phyloP scores from a whole-genome alignment of 495 filamentous ascomycete genomes.

The Penicillium taxi region DNA sequence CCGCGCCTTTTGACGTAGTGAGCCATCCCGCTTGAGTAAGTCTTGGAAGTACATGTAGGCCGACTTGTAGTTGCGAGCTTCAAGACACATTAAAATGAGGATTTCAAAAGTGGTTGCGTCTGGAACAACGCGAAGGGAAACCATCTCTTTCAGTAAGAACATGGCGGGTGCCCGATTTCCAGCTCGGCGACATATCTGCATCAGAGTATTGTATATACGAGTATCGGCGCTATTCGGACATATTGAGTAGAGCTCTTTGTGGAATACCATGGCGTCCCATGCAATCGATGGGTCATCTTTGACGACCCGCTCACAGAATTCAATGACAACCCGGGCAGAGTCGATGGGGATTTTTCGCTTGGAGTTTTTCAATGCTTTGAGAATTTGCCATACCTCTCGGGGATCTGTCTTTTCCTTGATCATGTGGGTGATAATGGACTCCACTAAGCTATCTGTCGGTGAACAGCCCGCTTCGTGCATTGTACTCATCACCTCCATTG shows the following conservation, averaged over 20 bases:
- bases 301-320: slow-evolving; percentile 26
- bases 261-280: slow-evolving; percentile 54
- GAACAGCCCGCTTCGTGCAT: slow-evolving; percentile 55
- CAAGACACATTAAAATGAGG: slow-evolving; percentile 57
- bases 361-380: slow-evolving; percentile 41
- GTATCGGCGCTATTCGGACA: slow-evolving; percentile 50
- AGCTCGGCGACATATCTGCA: slow-evolving; percentile 49
- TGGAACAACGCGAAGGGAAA: slow-evolving; percentile 51
- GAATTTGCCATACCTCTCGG: slow-evolving; percentile 42
- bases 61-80: slow-evolving; percentile 32
- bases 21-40: slow-evolving; percentile 18
- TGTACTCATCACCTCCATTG: slow-evolving; percentile 56
- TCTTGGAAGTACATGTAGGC: slow-evolving; percentile 37
- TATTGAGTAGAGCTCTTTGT: slow-evolving; percentile 60
- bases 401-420: slow-evolving; percentile 20
- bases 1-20: slow-evolving; percentile 15
- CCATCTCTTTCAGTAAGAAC: slow-evolving; percentile 70
- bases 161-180: slow-evolving; percentile 49
- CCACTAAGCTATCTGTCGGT: slow-evolving; percentile 46
- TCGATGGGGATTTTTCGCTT: slow-evolving; percentile 24
- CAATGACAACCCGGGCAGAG: slow-evolving; percentile 24
- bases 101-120: slow-evolving; percentile 57
- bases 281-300: slow-evolving; percentile 20
- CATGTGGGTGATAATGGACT: slow-evolving; percentile 47
- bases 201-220: slow-evolving; percentile 58